phyloP scores from a whole-genome alignment of 1,284 basidiomycete species.

The Microbotryum intermedium region DNA sequence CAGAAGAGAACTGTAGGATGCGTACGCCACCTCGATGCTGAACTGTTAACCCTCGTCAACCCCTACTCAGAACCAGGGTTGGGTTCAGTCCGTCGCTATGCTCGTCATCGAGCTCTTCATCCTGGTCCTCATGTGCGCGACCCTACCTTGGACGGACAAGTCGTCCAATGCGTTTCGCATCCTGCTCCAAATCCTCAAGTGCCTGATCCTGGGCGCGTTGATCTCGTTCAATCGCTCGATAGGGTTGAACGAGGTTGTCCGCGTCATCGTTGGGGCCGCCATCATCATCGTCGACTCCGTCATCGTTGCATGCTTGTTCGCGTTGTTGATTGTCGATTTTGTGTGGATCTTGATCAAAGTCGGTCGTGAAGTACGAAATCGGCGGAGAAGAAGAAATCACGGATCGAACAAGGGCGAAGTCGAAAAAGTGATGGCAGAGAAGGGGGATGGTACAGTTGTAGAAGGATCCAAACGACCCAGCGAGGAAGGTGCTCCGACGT shows the following conservation, averaged over 20 bases:
- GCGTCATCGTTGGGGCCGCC: slow-evolving; percentile 52
- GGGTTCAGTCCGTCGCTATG: slow-evolving; percentile 62
- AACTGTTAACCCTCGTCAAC: not conserved
- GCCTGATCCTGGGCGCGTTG: slow-evolving; percentile 55
- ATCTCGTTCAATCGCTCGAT: slow-evolving; percentile 59
- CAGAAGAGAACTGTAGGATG: not conserved
- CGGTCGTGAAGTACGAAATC: slow-evolving; percentile 5
- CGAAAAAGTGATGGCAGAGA: too few species aligned
- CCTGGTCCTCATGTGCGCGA: slow-evolving; percentile 49
- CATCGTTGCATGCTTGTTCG: slow-evolving; percentile 33
- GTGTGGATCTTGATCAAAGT: slow-evolving; percentile 15
- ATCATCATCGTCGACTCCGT: slow-evolving; percentile 42
- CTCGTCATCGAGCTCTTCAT: slow-evolving; percentile 59
- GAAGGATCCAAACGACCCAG: too few species aligned
- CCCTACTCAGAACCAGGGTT: slow-evolving; percentile 44
- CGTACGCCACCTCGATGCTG: not conserved
- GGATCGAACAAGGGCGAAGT: too few species aligned
- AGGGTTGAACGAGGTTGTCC: slow-evolving; percentile 51
- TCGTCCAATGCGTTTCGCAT: slow-evolving; percentile 43
- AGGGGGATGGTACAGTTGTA: too few species aligned
- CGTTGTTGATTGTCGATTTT: slow-evolving; percentile 33
- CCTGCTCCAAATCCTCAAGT: slow-evolving; percentile 55
- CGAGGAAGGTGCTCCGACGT: too few species aligned
- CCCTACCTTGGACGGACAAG: slow-evolving; percentile 48
- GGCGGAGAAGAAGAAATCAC: too few species aligned